Conservation (phyloP, 495 filamentous ascomycete genomes). For the Tetracladium marchalianum region DNA sequence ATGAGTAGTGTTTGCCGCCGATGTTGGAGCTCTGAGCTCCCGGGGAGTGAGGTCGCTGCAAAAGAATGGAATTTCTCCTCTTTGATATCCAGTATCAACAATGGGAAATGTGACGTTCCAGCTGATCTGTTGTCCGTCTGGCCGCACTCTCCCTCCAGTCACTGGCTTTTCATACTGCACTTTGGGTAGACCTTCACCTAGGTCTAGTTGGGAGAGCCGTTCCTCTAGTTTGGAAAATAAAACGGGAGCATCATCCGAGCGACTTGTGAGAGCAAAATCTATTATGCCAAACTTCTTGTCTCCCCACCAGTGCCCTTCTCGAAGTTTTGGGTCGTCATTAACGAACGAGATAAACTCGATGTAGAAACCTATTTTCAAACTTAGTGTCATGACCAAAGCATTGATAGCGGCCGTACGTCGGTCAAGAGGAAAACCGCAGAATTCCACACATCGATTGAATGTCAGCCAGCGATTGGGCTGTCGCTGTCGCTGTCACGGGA, state of each 20-base stretch:
- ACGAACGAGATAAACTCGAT: slow-evolving; percentile 52
- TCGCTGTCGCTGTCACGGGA: too few species aligned
- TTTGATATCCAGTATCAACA: slow-evolving; percentile 12
- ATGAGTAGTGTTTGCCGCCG: slow-evolving; percentile 26
- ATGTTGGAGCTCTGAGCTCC: slow-evolving; percentile 31
- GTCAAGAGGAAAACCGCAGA: too few species aligned
- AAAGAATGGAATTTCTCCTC: slow-evolving; percentile 41
- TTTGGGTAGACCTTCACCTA: slow-evolving; percentile 18
- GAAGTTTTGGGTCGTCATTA: slow-evolving; percentile 28
- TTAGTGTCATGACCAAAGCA: too few species aligned
- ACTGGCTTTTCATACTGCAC: slow-evolving; percentile 31
- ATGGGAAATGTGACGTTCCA: slow-evolving; percentile 43
- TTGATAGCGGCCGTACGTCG: too few species aligned
- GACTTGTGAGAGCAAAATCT: slow-evolving; percentile 43
- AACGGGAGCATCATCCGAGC: slow-evolving; percentile 11
- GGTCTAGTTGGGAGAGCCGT: slow-evolving; percentile 17
- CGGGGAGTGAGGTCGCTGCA: slow-evolving; percentile 44
- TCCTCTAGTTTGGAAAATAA: slow-evolving; percentile 18
- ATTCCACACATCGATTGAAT: too few species aligned
- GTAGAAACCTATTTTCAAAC: slow-evolving; percentile 29
- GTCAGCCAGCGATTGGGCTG: too few species aligned
- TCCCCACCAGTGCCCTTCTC: slow-evolving; percentile 41
- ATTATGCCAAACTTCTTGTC: slow-evolving; percentile 33
- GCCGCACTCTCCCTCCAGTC: slow-evolving; percentile 31
- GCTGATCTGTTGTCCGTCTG: slow-evolving; percentile 34